Evolutionary conservation across 441 rosid genomes (phyloP), one percentile per base, ranked within the genome.

Genomic region (Theobroma grandiflorum): DNA sequence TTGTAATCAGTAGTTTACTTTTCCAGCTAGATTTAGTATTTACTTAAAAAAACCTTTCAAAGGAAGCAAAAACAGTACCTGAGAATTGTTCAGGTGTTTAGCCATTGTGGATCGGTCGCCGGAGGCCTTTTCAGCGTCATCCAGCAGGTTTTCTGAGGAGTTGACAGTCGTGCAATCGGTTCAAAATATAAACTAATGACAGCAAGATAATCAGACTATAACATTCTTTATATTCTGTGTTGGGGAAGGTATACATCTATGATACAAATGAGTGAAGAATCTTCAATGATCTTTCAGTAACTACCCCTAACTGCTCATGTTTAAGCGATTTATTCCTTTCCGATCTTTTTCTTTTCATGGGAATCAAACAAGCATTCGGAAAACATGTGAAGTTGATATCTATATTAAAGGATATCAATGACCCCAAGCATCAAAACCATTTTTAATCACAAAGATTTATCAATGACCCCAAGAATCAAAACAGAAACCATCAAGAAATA

Each of bases 71-170:
- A 77, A 47, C 58, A 78, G 20, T 72, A 91, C 99, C 93, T 91
- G 91, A 81, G 90, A 78, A 82, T 82, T 82, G 76, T 75, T 81
- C 58, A 79, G 85, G 4, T 90, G 92, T 82, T 92, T 69, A 75
- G 89, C 86, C 89, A 84, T 68, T 14, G 89, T 84, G 38, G 94
- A 81, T 80, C 63, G 82, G 72, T 75, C 78, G 26, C 82, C 89
- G 16, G 83, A 12, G 57, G 81, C 84, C 87, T 89, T 94, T 43
- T 86, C 98, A 68, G 50, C 86, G 74, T 88, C 93, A 84, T 89
- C 94, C 85, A 87, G 69, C 67, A 86, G 83, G 84, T 90, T 87
- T 77, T 90, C 99, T 93, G 88, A 67, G 68, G 63, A 80, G 72
- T 64, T 72, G 53, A 76, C 33, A 74, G 26, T 42, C 50, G 15